phyloP scores from a whole-genome alignment of 2,329 filamentous ascomycete genomes.

The Aspergillus unguis region DNA sequence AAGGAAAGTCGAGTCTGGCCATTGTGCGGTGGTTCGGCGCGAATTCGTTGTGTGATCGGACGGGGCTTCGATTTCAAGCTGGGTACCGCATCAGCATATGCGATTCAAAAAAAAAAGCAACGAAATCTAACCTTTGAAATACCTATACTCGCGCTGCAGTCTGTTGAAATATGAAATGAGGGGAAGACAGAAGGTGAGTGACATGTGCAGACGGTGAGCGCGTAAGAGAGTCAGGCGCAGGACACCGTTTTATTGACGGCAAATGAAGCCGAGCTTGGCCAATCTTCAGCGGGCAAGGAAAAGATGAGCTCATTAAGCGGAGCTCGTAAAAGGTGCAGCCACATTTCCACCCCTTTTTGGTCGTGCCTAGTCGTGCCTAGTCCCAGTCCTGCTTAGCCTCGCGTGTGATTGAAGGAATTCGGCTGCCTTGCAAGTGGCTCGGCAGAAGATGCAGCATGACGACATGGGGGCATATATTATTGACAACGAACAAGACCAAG shows the following conservation, averaged over 20 bases:
- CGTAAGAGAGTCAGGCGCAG: background rate
- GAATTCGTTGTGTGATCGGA: background rate
- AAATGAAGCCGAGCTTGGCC: background rate
- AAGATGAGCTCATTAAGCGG: slow-evolving; percentile 9
- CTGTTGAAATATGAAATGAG: no score
- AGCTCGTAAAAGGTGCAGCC: slow-evolving; percentile 3
- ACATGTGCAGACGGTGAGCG: no score
- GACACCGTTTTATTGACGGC: slow-evolving; percentile 9
- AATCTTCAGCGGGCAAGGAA: background rate
- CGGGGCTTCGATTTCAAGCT: background rate
- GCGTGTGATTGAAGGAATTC: slow-evolving; percentile 13
- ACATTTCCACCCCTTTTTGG: background rate
- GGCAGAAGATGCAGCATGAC: slow-evolving; percentile 10
- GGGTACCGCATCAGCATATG: background rate
- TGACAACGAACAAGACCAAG: no score
- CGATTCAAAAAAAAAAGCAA: background rate
- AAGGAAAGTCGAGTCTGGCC: slow-evolving; percentile 3
- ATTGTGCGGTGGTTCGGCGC: background rate
- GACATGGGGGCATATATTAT: no score
- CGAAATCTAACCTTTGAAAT: background rate
- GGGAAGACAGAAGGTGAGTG: no score
- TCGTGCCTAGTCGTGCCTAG: slow-evolving; percentile 2
- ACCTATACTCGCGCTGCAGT: background rate
- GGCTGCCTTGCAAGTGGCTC: slow-evolving; percentile 20
- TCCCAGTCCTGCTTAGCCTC: background rate